Conservation (phyloP, 1,284 basidiomycete species). For the Ganoderma meredithae region DNA sequence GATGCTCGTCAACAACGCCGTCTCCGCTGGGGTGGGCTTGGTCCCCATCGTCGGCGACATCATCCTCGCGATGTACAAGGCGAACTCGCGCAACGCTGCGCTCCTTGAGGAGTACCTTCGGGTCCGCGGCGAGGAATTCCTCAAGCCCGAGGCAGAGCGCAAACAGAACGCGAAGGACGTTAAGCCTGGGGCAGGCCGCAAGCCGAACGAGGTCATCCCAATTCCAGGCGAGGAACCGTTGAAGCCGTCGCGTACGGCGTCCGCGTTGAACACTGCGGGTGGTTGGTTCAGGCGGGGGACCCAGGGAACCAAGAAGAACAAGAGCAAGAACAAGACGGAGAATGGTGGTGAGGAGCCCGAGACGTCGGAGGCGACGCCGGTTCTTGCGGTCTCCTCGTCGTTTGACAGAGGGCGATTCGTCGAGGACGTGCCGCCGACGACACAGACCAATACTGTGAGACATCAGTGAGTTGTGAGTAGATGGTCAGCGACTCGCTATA, state of each 20-base stretch:
- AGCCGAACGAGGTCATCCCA: constrained; percentile 46
- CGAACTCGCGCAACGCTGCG: constrained; percentile 90
- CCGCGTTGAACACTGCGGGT: constrained; percentile 2
- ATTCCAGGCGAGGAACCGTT: constrained; percentile 15
- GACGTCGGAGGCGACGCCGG: background rate
- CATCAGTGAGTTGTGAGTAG: background rate
- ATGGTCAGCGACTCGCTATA: background rate
- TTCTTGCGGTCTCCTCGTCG: constrained; percentile 11
- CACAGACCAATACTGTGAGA: background rate
- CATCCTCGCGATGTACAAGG: constrained; percentile 77
- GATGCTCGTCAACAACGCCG: constrained; percentile 85
- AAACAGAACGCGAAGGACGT: constrained; percentile 50
- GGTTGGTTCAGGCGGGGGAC: constrained; percentile 37
- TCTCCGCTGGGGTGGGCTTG: constrained; percentile 77
- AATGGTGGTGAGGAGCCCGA: constrained; percentile 28
- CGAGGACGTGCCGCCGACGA: constrained; percentile 29
- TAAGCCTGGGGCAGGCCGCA: constrained; percentile 58
- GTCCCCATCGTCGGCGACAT: constrained; percentile 86
- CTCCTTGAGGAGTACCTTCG: constrained; percentile 78
- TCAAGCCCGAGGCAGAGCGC: constrained; percentile 54
- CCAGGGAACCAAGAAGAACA: constrained; percentile 36
- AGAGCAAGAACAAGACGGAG: constrained; percentile 19
- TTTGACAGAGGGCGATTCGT: constrained; percentile 36
- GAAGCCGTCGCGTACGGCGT: constrained; percentile 25
- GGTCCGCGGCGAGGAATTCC: constrained; percentile 68